Base-by-base conservation (phyloP, 805 yeast species). In the Saturnispora mendoncae region DNA sequence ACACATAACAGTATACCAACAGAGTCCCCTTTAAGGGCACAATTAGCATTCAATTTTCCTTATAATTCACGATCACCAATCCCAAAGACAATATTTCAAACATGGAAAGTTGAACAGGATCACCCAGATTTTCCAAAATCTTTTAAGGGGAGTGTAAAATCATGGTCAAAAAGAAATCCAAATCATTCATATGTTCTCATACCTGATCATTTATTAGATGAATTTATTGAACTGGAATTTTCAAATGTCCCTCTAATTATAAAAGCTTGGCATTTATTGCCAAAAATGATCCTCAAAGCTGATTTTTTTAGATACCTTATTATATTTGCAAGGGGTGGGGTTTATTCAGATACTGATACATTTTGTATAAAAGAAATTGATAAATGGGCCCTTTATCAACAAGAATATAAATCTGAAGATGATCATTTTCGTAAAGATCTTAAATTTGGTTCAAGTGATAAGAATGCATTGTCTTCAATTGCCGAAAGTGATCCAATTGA, bases 231-330 rank as follows among this genome's bases (percentile, higher is more conserved):
- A 14, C 72, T 73, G 45, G 59, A 84, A 36, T 90, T 77, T 56
- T 67, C 70, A 30, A 67, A 76, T n/a, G 73, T 83, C 0, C 97
- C 97, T 1, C 76, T 76, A 32, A 85, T 92, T 4, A 66, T 77
- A 1, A 68, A 70, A 46, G 95, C 97, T 0, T 92, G 81, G 64
- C 63, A 73, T 15, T 49, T 74, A 23, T 64, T 92, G 74, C 98
- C 98, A 2, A 78, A 75, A 52, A 71, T 72, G 28, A 88, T 92
- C 43, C 64, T 92, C 44, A 83, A 83, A 57, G 97, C 97, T 0
- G 98, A 92, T 61, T 90, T 90, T 57, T 86, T 92, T 68, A 68
- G 97, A 46, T 92, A 92, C 60, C 66, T 92, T 52, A 77, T 92
- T 15, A 64, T 92, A 18, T 81, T 72, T 56, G 96, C 97, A 6